phyloP scores from a whole-genome alignment of 2,329 filamentous ascomycete species.

The Penicillium sp. region DNA sequence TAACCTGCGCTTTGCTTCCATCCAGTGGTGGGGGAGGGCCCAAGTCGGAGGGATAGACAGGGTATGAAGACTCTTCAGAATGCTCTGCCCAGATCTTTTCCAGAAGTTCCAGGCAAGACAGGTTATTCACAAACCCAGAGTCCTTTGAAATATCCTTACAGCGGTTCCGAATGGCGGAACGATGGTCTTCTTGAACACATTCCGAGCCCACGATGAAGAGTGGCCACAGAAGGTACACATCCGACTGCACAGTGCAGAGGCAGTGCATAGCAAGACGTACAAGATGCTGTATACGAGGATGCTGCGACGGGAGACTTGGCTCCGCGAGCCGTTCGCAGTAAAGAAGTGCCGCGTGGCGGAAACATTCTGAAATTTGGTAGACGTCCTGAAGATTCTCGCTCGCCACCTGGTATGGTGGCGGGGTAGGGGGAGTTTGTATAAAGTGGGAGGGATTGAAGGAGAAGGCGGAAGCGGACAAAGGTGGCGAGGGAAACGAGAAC shows the following conservation, averaged over 20 bases:
- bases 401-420: constrained; percentile 36
- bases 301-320: constrained; percentile 65
- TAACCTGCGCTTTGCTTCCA: constrained; percentile 9
- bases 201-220: constrained; percentile 87
- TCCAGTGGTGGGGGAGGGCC: constrained; percentile 15
- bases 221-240: constrained; percentile 92
- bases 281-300: constrained; percentile 75
- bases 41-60: constrained; percentile 19
- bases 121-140: constrained; percentile 90
- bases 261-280: constrained; percentile 80
- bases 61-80: constrained; percentile 22
- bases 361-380: constrained; percentile 79
- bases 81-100: constrained; percentile 71
- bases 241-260: constrained; percentile 70
- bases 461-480: constrained; percentile 17
- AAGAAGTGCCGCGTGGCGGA: constrained; percentile 80
- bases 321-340: constrained; percentile 85
- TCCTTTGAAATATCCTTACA: constrained; percentile 83
- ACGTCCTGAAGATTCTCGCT: constrained; percentile 67
- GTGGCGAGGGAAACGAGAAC: constrained; percentile 17
- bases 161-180: constrained; percentile 70
- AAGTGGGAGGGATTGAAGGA: constrained; percentile 23
- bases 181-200: constrained; percentile 75
- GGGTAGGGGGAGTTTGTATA: constrained; percentile 27
- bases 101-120: constrained; percentile 76